These are phyloP conservation scores for Verticillium isaacii DNA, from an alignment of 2,329 filamentous ascomycete genomes.

Conservation along the genomic window DNA sequence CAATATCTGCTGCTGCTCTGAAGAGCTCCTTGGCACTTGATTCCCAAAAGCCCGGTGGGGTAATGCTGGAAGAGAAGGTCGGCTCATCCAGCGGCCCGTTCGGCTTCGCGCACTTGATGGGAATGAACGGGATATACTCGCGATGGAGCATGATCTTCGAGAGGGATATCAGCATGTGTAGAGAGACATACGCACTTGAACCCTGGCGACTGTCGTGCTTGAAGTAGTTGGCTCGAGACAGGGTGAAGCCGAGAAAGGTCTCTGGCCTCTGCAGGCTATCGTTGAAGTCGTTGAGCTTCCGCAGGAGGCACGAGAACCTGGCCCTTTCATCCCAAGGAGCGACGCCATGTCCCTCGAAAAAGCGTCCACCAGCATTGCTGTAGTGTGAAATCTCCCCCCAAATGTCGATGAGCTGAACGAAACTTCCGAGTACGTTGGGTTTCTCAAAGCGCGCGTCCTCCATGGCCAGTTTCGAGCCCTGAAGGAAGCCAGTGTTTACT, in stretches of 20 bases:
- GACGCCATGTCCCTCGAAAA: conserved; percentile 32
- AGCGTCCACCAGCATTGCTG: conserved; percentile 47
- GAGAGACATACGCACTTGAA: conserved; percentile 59
- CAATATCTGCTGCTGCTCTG: conserved; percentile 56
- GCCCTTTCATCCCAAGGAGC: conserved; percentile 57
- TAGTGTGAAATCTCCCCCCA: conserved; percentile 55
- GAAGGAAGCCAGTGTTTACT: conserved; percentile 47
- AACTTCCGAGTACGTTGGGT: conserved; percentile 39
- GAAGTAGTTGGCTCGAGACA: conserved; percentile 58
- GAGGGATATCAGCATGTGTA: conserved; percentile 62
- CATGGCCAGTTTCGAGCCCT: conserved; percentile 5
- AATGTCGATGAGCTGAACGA: conserved; percentile 54
- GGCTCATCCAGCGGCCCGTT: conserved; percentile 56
- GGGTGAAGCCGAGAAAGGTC: conserved; percentile 41
- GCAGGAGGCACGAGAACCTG: conserved; percentile 48
- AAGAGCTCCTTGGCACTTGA: conserved; percentile 59
- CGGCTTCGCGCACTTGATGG: conserved; percentile 46
- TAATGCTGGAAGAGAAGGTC: conserved; percentile 41
- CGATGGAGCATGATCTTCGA: conserved; percentile 65
- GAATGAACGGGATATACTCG: conserved; percentile 64
- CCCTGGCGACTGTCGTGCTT: conserved; percentile 61
- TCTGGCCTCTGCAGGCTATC: conserved; percentile 13
- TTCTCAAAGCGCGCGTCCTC: conserved; percentile 6
- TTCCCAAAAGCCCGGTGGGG: conserved; percentile 56
- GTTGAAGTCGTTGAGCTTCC: conserved; percentile 48